These are phyloP conservation scores for Aspergillus proliferans DNA, from an alignment of 2,329 filamentous ascomycete species.

Conservation along the genomic window DNA sequence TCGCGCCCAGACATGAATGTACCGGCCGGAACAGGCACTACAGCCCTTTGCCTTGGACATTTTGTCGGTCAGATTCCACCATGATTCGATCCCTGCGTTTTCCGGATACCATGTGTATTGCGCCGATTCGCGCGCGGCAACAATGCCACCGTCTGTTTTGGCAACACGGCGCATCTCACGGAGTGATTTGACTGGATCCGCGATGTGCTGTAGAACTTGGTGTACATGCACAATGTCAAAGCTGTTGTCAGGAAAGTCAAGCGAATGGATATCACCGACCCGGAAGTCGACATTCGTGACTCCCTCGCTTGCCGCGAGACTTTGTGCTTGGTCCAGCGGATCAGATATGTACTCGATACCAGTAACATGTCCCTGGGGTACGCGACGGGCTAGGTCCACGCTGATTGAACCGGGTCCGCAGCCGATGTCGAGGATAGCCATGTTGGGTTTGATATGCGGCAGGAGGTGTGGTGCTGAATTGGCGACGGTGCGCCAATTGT, in stretches of 20 bases:
- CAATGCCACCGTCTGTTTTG: constrained; percentile 49
- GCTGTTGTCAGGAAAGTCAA: constrained; percentile 36
- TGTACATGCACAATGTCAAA: constrained; percentile 58
- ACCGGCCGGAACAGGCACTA: constrained; percentile 21
- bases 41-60: constrained; percentile 21
- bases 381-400: constrained; percentile 32
- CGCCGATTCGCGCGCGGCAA: constrained; percentile 44
- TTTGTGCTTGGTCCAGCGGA: constrained; percentile 29
- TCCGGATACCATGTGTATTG: constrained; percentile 28
- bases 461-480: constrained; percentile 38
- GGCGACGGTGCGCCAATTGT: constrained; percentile 28
- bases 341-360: constrained; percentile 31
- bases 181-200: constrained; percentile 45
- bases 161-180: constrained; percentile 51
- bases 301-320: constrained; percentile 20
- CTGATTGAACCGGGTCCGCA: constrained; percentile 43
- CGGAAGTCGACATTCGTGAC: constrained; percentile 32
- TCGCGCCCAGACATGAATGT: constrained; percentile 31
- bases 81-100: constrained; percentile 19
- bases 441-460: constrained; percentile 27
- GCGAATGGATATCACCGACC: constrained; percentile 37
- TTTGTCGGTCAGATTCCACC: constrained; percentile 14
- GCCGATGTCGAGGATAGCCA: constrained; percentile 40
- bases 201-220: constrained; percentile 54
- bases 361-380: constrained; percentile 32